Conservation (phyloP, 371 early-diverging fungal genomes). For the Mucor sp. region DNA sequence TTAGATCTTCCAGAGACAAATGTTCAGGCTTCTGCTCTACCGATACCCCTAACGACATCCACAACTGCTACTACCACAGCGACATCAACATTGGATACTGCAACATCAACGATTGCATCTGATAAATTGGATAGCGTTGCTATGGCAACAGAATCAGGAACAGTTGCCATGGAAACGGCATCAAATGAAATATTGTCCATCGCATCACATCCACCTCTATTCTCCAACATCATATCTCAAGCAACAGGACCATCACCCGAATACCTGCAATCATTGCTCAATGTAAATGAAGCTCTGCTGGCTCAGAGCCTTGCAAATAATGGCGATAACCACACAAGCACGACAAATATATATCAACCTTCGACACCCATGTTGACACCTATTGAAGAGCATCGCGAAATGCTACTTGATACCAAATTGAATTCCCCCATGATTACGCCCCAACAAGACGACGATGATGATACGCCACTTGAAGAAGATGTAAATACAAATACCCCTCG, state of each 20-base stretch:
- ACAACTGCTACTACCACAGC: not conserved
- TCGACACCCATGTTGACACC: constrained; percentile 21
- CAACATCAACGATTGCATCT: not conserved
- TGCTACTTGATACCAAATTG: not conserved
- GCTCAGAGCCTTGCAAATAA: constrained; percentile 35
- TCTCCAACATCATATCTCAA: constrained; percentile 16
- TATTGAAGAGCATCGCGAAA: constrained; percentile 7
- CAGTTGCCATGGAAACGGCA: constrained; percentile 1
- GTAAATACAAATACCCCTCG: constrained; percentile 3
- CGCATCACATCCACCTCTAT: not conserved
- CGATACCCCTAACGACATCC: not conserved
- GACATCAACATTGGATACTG: not conserved
- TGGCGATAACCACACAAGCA: not conserved
- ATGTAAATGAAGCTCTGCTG: constrained; percentile 43
- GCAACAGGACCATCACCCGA: constrained; percentile 37
- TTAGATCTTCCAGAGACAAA: constrained; percentile 24
- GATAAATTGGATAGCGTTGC: not conserved
- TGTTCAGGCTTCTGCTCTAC: not conserved
- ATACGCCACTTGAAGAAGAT: not conserved
- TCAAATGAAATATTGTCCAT: not conserved
- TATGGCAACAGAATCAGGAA: not conserved
- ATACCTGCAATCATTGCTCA: constrained; percentile 37
- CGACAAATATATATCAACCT: not conserved
- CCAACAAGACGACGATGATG: constrained; percentile 7
- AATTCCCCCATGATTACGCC: constrained; percentile 17